Base-by-base conservation (phyloP, 495 filamentous ascomycete genomes). In the Podospora appendiculata region DNA sequence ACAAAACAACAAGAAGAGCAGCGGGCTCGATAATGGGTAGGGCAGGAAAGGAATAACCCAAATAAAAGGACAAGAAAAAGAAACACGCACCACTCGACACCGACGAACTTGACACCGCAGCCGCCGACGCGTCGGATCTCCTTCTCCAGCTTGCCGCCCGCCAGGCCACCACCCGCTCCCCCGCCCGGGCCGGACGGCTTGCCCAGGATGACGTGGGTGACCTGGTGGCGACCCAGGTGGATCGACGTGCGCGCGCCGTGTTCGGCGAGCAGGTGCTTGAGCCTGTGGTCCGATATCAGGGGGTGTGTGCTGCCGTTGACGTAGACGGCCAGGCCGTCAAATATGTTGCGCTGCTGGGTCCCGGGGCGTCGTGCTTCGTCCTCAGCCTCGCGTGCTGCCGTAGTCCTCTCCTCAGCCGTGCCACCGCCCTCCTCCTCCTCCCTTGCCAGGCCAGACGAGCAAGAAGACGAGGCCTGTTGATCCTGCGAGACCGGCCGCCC, bases 281-380 rank as follows among this genome's bases (percentile, higher is more conserved):
- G 78, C 60, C 80, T 83, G 65, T 95, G 88, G 70, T 98, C 91
- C 0, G 87, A 90, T 43, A 98, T 79, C 12, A 79, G 60, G 6
- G 92, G 89, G 48, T 83, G 71, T 1, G 89, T 96, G 48, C 86
- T 87, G 48, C 90, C 92, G 69, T 95, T 95, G 70, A 97, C 79
- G 70, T 93, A 93, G 64, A 97, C 77, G 18, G 76, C 79, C 25
- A 88, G 71, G 14, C 79, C 77, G 45, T 76, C 60, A 64, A 96
- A 88, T 50, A 95, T 78, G 19, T 18, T 11, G 14, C 49, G 47
- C 10, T 13, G 47, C 10, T 13, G 10, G 18, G 7, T 6, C 16
- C n/a, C 17, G 33, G 51, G 63, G 36, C 57, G 56, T 59, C 56
- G 14, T 52, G 54, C 12, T 34, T 45, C 46, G 46, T 69, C 58